These are phyloP conservation scores for Geotrichum reessii DNA, from an alignment of 1,139 yeast species.

Conservation along the genomic window DNA sequence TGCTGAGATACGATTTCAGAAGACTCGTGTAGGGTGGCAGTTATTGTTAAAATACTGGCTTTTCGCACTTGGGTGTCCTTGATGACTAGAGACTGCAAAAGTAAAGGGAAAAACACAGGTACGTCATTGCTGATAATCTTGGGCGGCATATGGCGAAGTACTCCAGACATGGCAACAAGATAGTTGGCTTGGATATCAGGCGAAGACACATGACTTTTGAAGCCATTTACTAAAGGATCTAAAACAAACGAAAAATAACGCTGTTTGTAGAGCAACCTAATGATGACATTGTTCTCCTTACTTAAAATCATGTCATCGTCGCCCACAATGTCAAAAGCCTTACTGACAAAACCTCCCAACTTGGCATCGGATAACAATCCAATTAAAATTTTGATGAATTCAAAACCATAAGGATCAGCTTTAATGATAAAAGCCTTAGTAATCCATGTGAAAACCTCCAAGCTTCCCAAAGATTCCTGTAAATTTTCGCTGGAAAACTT, in stretches of 20 bases:
- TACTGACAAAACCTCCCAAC: constrained; percentile 42
- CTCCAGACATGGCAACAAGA: constrained; percentile 59
- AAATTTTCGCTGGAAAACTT: neutral
- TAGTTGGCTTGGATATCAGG: constrained; percentile 41
- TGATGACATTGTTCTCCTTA: constrained; percentile 53
- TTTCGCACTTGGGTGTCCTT: constrained; percentile 46
- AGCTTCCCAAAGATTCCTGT: constrained; percentile 24
- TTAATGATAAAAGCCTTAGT: constrained; percentile 63
- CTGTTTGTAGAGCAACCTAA: constrained; percentile 70
- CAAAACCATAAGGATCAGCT: constrained; percentile 47
- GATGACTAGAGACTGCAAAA: constrained; percentile 58
- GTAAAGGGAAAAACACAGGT: constrained; percentile 58
- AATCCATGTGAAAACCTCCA: constrained; percentile 64
- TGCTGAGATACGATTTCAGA: constrained; percentile 48
- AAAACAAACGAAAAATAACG: constrained; percentile 53
- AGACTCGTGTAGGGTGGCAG: constrained; percentile 49
- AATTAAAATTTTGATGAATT: constrained; percentile 39
- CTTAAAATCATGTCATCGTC: constrained; percentile 58
- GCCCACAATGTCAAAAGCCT: constrained; percentile 57
- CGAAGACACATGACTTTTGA: constrained; percentile 20
- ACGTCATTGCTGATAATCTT: constrained; percentile 59
- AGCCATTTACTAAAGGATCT: constrained; percentile 32
- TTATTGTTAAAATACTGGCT: constrained; percentile 49
- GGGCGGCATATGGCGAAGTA: constrained; percentile 60
- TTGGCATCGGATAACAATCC: constrained; percentile 34